Evolutionary conservation across 495 filamentous ascomycete genomes (phyloP).

Genomic region (Daldinia vernicosa): DNA sequence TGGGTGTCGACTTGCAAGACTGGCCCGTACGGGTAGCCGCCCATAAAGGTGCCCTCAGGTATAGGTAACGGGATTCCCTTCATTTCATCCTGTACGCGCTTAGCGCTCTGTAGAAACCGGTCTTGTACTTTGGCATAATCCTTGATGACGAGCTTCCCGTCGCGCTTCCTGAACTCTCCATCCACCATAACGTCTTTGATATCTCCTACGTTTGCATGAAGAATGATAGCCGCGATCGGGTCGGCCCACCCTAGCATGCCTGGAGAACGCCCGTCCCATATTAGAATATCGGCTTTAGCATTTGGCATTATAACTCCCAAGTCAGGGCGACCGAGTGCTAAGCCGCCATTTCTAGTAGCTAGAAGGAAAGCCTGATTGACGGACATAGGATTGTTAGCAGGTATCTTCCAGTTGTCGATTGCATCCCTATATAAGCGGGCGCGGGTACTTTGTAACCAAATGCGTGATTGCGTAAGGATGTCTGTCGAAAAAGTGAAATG

Average conservation of each 20-base stretch:
- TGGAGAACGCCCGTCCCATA: not conserved
- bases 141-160: constrained; percentile 40
- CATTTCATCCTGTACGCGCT: not conserved
- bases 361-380: constrained; percentile 60
- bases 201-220: constrained; percentile 59
- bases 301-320: not conserved
- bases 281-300: not conserved
- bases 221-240: constrained; percentile 44
- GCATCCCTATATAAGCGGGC: constrained; percentile 37
- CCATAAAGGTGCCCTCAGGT: not conserved
- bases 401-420: constrained; percentile 50
- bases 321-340: not conserved
- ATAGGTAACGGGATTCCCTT: not conserved
- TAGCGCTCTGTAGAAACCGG: not conserved
- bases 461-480: constrained; percentile 55
- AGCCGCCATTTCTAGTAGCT: constrained; percentile 55
- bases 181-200: constrained; percentile 57
- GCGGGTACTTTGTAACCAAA: constrained; percentile 50
- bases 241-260: not conserved
- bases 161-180: constrained; percentile 52
- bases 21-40: not conserved
- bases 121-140: constrained; percentile 24
- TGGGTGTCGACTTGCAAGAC: not conserved
- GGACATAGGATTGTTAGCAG: constrained; percentile 50
- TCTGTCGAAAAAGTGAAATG: constrained; percentile 56